Conservation (phyloP, 108 stramenopile genomes). For the Schizochytrium sp. region DNA sequence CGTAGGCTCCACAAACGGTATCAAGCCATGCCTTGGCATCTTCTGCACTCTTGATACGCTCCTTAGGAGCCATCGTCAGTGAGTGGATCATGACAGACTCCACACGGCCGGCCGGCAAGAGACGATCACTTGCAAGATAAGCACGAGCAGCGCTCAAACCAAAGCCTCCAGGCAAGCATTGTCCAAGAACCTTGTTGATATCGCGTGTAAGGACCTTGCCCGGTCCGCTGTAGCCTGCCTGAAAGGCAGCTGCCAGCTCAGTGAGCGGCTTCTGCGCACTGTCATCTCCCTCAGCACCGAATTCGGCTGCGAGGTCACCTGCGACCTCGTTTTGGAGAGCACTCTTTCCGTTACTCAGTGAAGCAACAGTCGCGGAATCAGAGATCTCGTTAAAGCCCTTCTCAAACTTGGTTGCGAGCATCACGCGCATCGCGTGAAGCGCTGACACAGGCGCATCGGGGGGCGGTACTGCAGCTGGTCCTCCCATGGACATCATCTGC, state of each 20-base stretch:
- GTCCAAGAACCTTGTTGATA: constrained; percentile 31
- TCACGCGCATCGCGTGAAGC: constrained; percentile 41
- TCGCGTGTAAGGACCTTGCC: constrained; percentile 21
- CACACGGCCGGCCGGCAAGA: not conserved
- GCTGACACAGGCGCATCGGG: constrained; percentile 57
- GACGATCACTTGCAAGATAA: constrained; percentile 24
- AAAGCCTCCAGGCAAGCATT: constrained; percentile 38
- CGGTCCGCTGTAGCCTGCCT: constrained; percentile 41
- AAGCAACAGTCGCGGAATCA: constrained; percentile 7
- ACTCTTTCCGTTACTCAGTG: constrained; percentile 55
- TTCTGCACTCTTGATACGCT: not conserved
- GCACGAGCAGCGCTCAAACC: not conserved
- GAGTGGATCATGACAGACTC: constrained; percentile 36
- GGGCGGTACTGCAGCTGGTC: constrained; percentile 34
- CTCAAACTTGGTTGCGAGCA: constrained; percentile 52
- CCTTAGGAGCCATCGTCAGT: constrained; percentile 36
- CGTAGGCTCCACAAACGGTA: constrained; percentile 20
- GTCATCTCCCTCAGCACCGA: constrained; percentile 30
- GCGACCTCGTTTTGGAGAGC: constrained; percentile 55
- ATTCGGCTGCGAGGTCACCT: constrained; percentile 28
- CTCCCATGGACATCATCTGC: not conserved
- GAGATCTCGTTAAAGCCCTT: constrained; percentile 21
- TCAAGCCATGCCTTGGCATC: constrained; percentile 56
- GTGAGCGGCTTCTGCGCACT: constrained; percentile 38
- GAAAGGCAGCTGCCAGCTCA: constrained; percentile 26